Evolutionary conservation across 108 stramenopile species (phyloP).

Genomic region (Mediolabrus comicus): DNA sequence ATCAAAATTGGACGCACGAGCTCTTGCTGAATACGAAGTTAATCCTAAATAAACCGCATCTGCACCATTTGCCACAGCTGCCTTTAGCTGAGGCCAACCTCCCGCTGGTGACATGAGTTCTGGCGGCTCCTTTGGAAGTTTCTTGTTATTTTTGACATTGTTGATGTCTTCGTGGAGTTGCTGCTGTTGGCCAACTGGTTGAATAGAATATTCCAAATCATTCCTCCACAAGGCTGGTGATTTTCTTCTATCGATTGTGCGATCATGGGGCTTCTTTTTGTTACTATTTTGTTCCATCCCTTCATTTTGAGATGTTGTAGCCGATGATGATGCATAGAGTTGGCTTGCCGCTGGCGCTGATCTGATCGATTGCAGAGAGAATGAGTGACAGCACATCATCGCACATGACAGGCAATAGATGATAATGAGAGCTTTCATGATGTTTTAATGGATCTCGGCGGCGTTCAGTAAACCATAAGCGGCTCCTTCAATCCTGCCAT

Average conservation of each 20-base stretch:
- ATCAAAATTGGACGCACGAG: conserved; percentile 72
- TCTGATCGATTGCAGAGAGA: background rate
- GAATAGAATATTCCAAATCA: conserved; percentile 31
- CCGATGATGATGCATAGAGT: background rate
- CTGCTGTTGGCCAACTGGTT: conserved; percentile 2
- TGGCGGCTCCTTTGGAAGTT: conserved; percentile 40
- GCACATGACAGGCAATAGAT: background rate
- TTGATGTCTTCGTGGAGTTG: background rate
- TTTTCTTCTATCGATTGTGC: conserved; percentile 56
- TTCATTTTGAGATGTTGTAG: background rate
- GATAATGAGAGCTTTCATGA: background rate
- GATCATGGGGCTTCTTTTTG: conserved; percentile 25
- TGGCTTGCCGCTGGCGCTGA: background rate
- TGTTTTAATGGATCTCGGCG: too few species aligned
- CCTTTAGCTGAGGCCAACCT: conserved; percentile 69
- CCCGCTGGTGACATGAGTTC: conserved; percentile 80
- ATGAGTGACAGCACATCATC: background rate
- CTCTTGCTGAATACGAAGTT: conserved; percentile 67
- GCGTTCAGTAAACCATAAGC: too few species aligned
- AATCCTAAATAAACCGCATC: conserved; percentile 73
- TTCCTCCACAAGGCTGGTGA: conserved; percentile 72
- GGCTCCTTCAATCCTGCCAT: too few species aligned
- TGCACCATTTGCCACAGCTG: conserved; percentile 78
- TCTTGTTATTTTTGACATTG: background rate
- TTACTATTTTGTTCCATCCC: background rate